Evolutionary conservation across 2,329 filamentous ascomycete genomes (phyloP).

Genomic region (Nakataea oryzae): DNA sequence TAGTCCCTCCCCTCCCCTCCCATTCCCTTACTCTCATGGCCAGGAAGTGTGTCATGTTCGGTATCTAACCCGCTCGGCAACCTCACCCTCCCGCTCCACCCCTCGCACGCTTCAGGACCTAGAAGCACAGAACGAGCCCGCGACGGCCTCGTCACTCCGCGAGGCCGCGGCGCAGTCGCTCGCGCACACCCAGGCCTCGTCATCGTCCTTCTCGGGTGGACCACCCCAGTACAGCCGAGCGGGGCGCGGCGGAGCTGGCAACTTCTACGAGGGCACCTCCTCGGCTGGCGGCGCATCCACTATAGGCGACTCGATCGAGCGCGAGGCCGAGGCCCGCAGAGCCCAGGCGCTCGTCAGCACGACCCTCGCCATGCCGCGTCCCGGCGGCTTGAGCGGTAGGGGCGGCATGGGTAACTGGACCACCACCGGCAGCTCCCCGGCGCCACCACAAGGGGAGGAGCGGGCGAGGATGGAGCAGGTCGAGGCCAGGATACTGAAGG

Average conservation of each 20-base stretch:
- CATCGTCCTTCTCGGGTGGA: slow-evolving; percentile 6
- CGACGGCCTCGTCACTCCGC: slow-evolving; percentile 12
- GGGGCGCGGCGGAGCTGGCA: slow-evolving; percentile 54
- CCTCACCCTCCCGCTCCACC: neutral
- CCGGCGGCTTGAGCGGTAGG: slow-evolving; percentile 28
- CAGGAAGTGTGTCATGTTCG: too few relatives aligned
- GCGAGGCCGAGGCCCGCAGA: slow-evolving; percentile 22
- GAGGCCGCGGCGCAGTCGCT: slow-evolving; percentile 2
- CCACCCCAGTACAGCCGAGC: slow-evolving; percentile 23
- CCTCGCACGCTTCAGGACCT: slow-evolving; percentile 15
- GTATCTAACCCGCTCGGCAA: too few relatives aligned
- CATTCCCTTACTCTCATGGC: too few relatives aligned
- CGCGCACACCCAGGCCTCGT: neutral
- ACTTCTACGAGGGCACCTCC: slow-evolving; percentile 32
- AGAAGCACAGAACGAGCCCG: slow-evolving; percentile 27
- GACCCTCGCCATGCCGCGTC: slow-evolving; percentile 12
- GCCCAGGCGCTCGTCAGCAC: slow-evolving; percentile 22
- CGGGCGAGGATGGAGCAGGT: slow-evolving; percentile 24
- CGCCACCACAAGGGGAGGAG: slow-evolving; percentile 18
- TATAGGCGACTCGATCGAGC: slow-evolving; percentile 19
- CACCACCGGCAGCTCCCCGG: slow-evolving; percentile 8
- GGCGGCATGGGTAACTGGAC: slow-evolving; percentile 49
- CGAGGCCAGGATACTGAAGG: slow-evolving; percentile 29
- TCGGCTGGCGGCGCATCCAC: slow-evolving; percentile 8
- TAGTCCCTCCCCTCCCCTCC: too few relatives aligned